A percentile compares a stretch with the other conserved stretches of the same genome.
phyloP scores from a whole-genome alignment of 108 stramenopile species.

The Nannochloropsis gaditana region DNA sequence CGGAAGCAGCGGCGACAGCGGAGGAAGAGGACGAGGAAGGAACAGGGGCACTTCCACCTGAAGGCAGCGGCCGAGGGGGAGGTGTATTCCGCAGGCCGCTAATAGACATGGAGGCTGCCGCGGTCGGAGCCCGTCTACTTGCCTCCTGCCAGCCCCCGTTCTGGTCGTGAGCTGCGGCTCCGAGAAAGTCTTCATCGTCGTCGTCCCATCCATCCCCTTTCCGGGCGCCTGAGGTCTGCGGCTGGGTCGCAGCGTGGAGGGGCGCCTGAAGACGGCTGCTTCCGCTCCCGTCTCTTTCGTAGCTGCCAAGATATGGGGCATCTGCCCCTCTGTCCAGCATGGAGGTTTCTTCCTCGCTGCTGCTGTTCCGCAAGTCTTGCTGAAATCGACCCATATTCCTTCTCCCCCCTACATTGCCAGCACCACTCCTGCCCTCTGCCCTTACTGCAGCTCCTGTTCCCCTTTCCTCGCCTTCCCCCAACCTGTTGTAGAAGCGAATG shows the following conservation, averaged over 20 bases:
- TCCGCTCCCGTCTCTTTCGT: neutral
- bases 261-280: too few species aligned
- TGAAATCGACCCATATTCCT: neutral
- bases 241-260: neutral
- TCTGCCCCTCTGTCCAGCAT: neutral
- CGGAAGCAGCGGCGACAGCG: neutral
- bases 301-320: neutral
- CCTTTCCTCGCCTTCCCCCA: neutral
- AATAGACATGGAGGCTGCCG: neutral
- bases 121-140: neutral
- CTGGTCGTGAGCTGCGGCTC: neutral
- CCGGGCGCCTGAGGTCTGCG: neutral
- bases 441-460: neutral
- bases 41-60: neutral
- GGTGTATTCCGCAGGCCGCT: neutral
- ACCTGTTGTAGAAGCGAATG: neutral
- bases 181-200: neutral
- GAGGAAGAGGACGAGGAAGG: neutral
- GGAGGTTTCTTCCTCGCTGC: neutral
- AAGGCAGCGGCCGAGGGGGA: neutral
- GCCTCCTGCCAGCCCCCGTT: neutral
- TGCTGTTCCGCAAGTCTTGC: neutral
- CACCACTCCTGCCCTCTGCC: neutral
- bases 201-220: conserved; percentile 17
- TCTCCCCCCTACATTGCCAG: neutral